Conservation (phyloP, 805 yeast genomes). For the Zygosaccharomyces bailii region DNA sequence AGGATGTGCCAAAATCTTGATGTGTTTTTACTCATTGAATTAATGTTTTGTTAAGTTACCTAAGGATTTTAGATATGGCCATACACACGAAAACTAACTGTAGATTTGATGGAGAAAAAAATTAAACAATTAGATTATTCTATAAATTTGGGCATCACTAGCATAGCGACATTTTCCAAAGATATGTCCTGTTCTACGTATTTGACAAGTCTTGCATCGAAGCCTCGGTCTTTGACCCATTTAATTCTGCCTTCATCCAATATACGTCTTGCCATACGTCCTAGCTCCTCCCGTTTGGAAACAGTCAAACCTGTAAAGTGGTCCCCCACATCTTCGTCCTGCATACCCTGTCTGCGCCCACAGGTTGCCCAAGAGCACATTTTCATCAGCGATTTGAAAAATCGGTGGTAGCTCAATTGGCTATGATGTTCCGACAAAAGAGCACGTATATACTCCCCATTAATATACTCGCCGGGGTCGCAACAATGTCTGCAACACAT, state of each 20-base stretch:
- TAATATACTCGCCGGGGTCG: conserved; percentile 43
- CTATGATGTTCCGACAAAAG: conserved; percentile 45
- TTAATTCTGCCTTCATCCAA: conserved; percentile 65
- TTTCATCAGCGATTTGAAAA: conserved; percentile 52
- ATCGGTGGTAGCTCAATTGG: conserved; percentile 28
- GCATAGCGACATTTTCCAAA: conserved; percentile 64
- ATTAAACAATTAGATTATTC: neutral
- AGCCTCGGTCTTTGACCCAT: conserved; percentile 38
- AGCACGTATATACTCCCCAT: conserved; percentile 22
- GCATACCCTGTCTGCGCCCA: conserved; percentile 48
- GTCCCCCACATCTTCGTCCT: conserved; percentile 34
- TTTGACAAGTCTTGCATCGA: conserved; percentile 48
- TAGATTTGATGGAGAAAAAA: too few species aligned
- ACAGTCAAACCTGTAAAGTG: conserved; percentile 48
- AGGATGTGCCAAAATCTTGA: too few species aligned
- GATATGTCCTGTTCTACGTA: conserved; percentile 60
- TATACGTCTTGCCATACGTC: conserved; percentile 64
- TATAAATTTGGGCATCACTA: conserved; percentile 21
- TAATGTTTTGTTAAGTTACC: conserved; percentile 2
- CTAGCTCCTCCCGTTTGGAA: conserved; percentile 54
- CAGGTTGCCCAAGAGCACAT: conserved; percentile 89
- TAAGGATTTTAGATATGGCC: neutral
- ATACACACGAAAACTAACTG: too few species aligned
- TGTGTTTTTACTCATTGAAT: too few species aligned
- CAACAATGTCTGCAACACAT: conserved; percentile 94